Evolutionary conservation across 208 protist genomes (phyloP).

Genomic region (Leishmania gerbilli): DNA sequence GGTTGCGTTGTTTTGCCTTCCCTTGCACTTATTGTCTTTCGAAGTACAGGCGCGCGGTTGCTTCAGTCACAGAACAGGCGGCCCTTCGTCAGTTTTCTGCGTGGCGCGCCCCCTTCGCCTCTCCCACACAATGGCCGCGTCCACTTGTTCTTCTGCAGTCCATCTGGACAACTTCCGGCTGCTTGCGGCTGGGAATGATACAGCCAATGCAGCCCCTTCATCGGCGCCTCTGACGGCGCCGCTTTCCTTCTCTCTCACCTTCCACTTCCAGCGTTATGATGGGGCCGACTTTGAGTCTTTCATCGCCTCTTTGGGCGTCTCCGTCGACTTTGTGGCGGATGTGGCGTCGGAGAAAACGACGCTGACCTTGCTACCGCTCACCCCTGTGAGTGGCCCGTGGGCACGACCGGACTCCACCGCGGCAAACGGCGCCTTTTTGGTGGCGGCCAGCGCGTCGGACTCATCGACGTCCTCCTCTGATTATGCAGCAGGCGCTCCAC

Average conservation of each 20-base stretch:
- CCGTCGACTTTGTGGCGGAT: conserved; percentile 52
- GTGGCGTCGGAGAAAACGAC: conserved; percentile 37
- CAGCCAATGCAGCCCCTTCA: not conserved
- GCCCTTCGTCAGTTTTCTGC: not conserved
- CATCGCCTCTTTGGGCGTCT: not conserved
- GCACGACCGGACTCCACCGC: not conserved
- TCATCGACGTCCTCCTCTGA: not conserved
- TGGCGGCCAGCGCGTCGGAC: not conserved
- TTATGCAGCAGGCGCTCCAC: not conserved
- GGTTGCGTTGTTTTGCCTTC: not conserved
- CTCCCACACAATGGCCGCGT: not conserved
- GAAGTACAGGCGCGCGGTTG: not conserved
- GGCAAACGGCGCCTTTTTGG: not conserved
- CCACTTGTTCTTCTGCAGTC: not conserved
- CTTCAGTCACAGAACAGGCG: not conserved
- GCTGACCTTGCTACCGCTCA: conserved; percentile 3
- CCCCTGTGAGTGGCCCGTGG: not conserved
- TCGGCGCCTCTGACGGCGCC: conserved; percentile 11
- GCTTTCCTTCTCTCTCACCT: not conserved
- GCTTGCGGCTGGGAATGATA: not conserved
- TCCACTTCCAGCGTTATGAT: not conserved
- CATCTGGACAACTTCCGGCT: not conserved
- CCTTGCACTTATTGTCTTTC: not conserved
- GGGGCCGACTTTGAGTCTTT: not conserved
- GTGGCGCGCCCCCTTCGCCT: too few species aligned